phyloP scores from a whole-genome alignment of 2,329 filamentous ascomycete genomes.

The Aureobasidium sp. region DNA sequence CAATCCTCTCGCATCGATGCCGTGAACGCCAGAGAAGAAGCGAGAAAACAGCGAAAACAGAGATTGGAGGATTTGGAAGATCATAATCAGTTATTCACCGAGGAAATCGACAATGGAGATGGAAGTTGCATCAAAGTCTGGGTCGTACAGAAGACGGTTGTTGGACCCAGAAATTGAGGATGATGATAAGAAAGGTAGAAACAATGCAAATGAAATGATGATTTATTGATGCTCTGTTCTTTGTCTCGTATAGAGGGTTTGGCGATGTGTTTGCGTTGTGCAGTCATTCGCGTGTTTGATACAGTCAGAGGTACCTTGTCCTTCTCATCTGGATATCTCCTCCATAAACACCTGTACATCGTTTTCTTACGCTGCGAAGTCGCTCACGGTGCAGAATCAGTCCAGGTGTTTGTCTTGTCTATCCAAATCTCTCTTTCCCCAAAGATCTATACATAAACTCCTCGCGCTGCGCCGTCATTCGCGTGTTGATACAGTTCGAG shows the following conservation, averaged over 20 bases:
- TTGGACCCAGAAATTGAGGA: slow-evolving; percentile 14
- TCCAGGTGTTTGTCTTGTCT: not conserved
- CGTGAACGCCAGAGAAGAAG: not conserved
- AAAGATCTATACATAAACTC: too few species aligned
- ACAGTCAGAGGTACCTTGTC: not conserved
- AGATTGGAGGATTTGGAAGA: slow-evolving; percentile 1
- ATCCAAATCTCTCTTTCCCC: fast-evolving
- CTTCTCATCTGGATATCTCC: not conserved
- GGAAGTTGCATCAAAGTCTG: not conserved
- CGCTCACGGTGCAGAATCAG: not conserved
- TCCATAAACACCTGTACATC: not conserved
- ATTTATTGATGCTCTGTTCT: too few species aligned
- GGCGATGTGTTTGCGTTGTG: too few species aligned
- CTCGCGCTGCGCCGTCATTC: not conserved
- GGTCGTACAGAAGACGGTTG: not conserved
- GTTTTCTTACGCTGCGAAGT: not conserved
- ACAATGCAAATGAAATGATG: too few species aligned
- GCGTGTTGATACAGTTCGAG: too few species aligned
- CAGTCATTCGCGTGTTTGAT: not conserved
- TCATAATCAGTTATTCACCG: not conserved
- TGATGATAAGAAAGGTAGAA: too few species aligned
- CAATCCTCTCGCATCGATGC: not conserved
- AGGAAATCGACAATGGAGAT: not conserved
- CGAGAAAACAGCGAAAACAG: not conserved
- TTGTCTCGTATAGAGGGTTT: too few species aligned